phyloP scores from a whole-genome alignment of 2,329 filamentous ascomycete species.

The Byssothecium circinans region DNA sequence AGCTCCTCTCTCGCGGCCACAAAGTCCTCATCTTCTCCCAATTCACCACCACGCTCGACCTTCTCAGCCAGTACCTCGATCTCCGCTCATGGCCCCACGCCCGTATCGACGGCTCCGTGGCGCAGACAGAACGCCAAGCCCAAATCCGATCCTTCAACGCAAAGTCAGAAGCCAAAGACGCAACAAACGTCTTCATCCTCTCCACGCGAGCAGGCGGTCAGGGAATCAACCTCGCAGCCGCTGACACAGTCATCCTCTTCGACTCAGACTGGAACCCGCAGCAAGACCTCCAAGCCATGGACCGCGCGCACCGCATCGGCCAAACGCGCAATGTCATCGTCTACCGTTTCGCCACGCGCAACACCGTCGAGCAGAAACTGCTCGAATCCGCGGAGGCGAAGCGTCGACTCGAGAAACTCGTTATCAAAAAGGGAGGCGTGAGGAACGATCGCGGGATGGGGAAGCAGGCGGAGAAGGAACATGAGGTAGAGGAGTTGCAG shows the following conservation, averaged over 20 bases:
- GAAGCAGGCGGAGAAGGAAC: conserved; percentile 38
- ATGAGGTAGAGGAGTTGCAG: conserved; percentile 53
- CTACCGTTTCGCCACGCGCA: conserved; percentile 89
- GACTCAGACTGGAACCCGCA: conserved; percentile 95
- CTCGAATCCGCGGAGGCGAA: conserved; percentile 89
- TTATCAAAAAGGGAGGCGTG: conserved; percentile 83
- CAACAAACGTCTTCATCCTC: conserved; percentile 74
- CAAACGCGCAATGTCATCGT: conserved; percentile 91
- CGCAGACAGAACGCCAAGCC: conserved; percentile 61
- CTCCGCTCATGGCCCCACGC: conserved; percentile 79
- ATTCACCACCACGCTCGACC: conserved; percentile 91
- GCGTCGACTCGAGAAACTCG: conserved; percentile 85
- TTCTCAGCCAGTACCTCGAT: conserved; percentile 84
- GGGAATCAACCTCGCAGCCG: conserved; percentile 89
- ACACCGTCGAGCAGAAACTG: conserved; percentile 86
- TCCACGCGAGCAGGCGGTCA: conserved; percentile 91
- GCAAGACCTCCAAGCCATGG: conserved; percentile 94
- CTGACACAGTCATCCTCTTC: conserved; percentile 90
- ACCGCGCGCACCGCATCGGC: conserved; percentile 91
- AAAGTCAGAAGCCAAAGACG: conserved; percentile 18
- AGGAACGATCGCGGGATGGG: conserved; percentile 63
- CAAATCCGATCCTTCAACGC: conserved; percentile 56
- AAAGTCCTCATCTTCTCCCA: conserved; percentile 97
- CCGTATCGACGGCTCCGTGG: conserved; percentile 86
- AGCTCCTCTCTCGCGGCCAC: conserved; percentile 72